Evolutionary conservation across 768 basidiomycete species (phyloP), one percentile per base, ranked within the genome.

Genomic region (Dentipellis sp.): DNA sequence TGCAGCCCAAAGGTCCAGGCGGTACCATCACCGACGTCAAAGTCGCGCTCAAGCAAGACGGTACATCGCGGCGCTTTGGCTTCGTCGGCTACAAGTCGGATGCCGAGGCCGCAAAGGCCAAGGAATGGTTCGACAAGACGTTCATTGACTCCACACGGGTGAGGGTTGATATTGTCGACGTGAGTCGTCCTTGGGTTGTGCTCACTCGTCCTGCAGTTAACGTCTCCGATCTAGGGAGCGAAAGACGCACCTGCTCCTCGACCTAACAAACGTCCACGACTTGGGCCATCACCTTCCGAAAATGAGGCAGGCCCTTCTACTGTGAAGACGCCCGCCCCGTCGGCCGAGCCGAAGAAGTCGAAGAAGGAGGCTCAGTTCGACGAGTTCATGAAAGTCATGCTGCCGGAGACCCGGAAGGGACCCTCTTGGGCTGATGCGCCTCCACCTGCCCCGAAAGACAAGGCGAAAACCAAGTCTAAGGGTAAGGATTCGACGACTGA

Each of bases 31-130:
- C 97, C 4, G 97, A 98, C 71, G 75, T 85, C 51, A 90, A 90
- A 67, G 78, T 97, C 52, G 82, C 91, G 3, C 75, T 75, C 23
- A 88, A 90, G 68, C 72, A 70, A 0, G 84, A 91, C 66, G 93
- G 92, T 1, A 85, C 84, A 0, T 85, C 88, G 0, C 77, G 97
- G 8, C 78, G 90, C 36, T 94, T 99, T 67, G 97, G 89, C 0
- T 99, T 98, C 65, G 76, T 95, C 9, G 97, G 97, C 0, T 97
- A 84, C 76, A 92, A 89, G 71, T 80, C 84, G 0, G 76, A 85
- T 34, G 73, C 78, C 29, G 89, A 97, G 57, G 95, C 95, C 0
- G 56, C 70, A 6, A 74, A 76, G 4, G 94, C 90, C 0, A 81
- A 79, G 66, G 79, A 84, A 37, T 98, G 88, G 87, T 94, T 88